Base-by-base conservation (phyloP, 331 rosid genomes). In the Ulmus americana region DNA sequence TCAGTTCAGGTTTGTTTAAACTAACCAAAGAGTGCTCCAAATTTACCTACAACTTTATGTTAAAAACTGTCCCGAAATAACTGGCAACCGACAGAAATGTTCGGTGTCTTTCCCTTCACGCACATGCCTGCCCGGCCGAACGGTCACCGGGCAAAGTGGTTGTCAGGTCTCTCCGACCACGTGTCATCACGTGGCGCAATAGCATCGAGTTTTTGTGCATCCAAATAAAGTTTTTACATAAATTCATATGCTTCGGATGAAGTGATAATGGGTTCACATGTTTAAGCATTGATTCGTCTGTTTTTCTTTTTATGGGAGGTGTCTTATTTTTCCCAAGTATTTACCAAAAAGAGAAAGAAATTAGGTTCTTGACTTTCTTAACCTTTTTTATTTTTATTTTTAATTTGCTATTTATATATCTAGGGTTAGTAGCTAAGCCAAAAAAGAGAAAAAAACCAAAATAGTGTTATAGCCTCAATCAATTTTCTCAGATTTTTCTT, bases 11-110 rank as follows among this genome's bases (percentile, higher is more conserved):
- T 20, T 43, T 0, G 62, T 54, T 65, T 41, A 49, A 49, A 14
- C 41, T 60, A 11, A 59, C 64, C 73, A 12, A 4, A 10, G 10
- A 44, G 60, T 78, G 81, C 75, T 73, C 77, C 72, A 76, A 70
- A 73, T 63, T 79, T 76, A 53, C 68, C 71, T 72, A 76, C 72
- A 51, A 41, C 64, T 7, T 4, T 3, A 6, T 38, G 43, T 9
- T 46, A 42, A 10, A 55, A 53, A 63, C 51, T 65, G 86, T 83
- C 76, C 74, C 41, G 6, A 50, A 62, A 61, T 49, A 70, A 86
- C 84, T 76, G 84, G 86, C 86, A 90, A 85, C 83, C 75, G 90
- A 87, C 88, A 90, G 45, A 73, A 48, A 70, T 85, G 95, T 80
- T 79, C 13, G 70, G 58, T 78, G 79, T 81, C 68, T 15, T 55